Percentiles rank a stretch among this genome's conserved stretches.
phyloP scores from a whole-genome alignment of 257 asterid genomes.

The Solanum lycopersicoides region DNA sequence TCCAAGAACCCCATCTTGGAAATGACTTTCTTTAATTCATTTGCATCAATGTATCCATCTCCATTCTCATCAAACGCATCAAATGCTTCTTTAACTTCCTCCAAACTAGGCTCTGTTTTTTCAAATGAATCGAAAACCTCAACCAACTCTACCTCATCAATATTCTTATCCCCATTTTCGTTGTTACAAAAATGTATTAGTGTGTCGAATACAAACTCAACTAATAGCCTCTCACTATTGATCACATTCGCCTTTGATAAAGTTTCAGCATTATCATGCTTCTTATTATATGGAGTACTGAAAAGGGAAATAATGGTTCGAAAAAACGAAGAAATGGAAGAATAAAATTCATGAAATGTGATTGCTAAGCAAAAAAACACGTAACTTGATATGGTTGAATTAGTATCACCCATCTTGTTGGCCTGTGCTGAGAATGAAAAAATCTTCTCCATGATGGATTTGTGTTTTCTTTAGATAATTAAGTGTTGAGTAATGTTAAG shows the following conservation, averaged over 20 bases:
- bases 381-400: slow-evolving; percentile 7
- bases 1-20: slow-evolving; percentile 18
- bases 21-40: slow-evolving; percentile 30
- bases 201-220: slow-evolving; percentile 16
- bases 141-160: background rate
- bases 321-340: background rate
- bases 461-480: background rate
- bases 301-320: background rate
- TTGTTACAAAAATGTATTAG: slow-evolving; percentile 17
- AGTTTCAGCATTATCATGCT: background rate
- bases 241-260: background rate
- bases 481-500: background rate
- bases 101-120: slow-evolving; percentile 17
- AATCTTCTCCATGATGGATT: background rate
- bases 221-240: background rate
- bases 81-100: slow-evolving; percentile 44
- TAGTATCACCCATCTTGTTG: background rate
- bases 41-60: slow-evolving; percentile 51
- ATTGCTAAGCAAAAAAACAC: slow-evolving; percentile 2
- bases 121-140: slow-evolving; percentile 25
- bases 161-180: background rate
- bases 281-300: background rate
- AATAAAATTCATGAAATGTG: slow-evolving; percentile 16
- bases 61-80: slow-evolving; percentile 28
- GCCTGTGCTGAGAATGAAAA: background rate